Percentiles rank a stretch among this genome's conserved stretches.
These are phyloP conservation scores for Wickerhamomyces bovis DNA, from an alignment of 805 yeast species.

Conservation along the genomic window DNA sequence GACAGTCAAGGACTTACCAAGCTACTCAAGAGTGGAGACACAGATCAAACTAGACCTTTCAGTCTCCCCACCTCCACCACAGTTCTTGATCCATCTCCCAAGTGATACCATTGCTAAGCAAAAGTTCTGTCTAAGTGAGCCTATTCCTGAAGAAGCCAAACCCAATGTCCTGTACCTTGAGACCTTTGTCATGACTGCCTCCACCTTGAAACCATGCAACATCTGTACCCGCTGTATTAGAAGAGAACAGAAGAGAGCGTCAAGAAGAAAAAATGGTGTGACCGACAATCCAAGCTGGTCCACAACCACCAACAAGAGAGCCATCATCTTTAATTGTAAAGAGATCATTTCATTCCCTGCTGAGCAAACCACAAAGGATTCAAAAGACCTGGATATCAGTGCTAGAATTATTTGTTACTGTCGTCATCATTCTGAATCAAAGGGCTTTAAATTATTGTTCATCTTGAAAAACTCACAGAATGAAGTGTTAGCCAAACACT, in stretches of 20 bases:
- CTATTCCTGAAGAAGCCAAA: conserved; percentile 40
- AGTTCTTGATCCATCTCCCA: conserved; percentile 71
- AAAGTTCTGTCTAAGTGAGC: conserved; percentile 56
- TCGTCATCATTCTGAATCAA: conserved; percentile 86
- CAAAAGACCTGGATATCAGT: conserved; percentile 40
- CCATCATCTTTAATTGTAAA: conserved; percentile 85
- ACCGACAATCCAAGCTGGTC: conserved; percentile 75
- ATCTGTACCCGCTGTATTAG: conserved; percentile 87
- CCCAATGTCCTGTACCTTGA: conserved; percentile 63
- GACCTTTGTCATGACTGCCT: conserved; percentile 69
- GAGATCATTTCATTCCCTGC: conserved; percentile 75
- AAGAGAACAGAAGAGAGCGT: conserved; percentile 90
- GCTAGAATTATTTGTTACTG: conserved; percentile 92
- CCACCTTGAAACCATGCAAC: conserved; percentile 47
- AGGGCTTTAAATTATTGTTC: conserved; percentile 73
- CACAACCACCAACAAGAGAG: conserved; percentile 67
- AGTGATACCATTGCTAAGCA: conserved; percentile 84
- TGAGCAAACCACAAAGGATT: conserved; percentile 29
- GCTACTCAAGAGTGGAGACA: conserved; percentile 88
- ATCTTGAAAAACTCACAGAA: conserved; percentile 58
- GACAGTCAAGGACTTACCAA: conserved; percentile 59
- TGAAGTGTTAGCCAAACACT: conserved; percentile 61
- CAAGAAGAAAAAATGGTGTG: conserved; percentile 80
- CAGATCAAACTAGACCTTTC: conserved; percentile 75
- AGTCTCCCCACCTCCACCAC: conserved; percentile 72